Percentiles rank a stretch among this genome's conserved stretches.
Conservation (phyloP, 305 asterid species). For the Andrographis paniculata region DNA sequence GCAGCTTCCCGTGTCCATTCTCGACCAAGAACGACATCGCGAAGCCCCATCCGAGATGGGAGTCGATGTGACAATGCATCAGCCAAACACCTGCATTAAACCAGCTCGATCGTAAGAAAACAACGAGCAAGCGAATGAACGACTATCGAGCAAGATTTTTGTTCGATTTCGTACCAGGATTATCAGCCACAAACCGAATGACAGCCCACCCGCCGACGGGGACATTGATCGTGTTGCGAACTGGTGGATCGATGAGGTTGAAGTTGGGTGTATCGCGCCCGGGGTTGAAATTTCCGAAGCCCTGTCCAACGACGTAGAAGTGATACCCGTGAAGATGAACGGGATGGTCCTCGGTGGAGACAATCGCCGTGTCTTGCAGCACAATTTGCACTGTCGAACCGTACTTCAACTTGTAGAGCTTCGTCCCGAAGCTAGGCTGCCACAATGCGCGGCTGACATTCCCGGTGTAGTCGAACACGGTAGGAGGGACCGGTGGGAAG, state of each 20-base stretch:
- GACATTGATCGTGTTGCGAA: conserved; percentile 60
- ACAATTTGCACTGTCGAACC: conserved; percentile 64
- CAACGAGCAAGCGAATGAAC: too few relatives aligned
- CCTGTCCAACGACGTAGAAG: conserved; percentile 65
- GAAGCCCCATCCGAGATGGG: conserved; percentile 47
- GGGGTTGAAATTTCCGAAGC: conserved; percentile 72
- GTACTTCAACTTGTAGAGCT: conserved; percentile 48
- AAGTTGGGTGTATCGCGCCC: conserved; percentile 38
- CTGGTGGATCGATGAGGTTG: conserved; percentile 67
- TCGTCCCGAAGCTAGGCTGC: conserved; percentile 59
- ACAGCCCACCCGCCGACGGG: conserved; percentile 83
- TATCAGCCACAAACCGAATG: conserved; percentile 69
- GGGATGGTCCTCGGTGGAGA: conserved; percentile 70
- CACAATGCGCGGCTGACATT: conserved; percentile 59
- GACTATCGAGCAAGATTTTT: neutral
- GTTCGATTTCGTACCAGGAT: conserved; percentile 48
- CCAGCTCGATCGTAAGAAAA: neutral
- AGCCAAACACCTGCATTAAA: conserved; percentile 44
- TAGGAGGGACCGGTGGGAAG: conserved; percentile 62
- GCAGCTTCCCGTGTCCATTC: conserved; percentile 35
- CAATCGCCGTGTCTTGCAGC: conserved; percentile 67
- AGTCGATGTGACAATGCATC: conserved; percentile 55
- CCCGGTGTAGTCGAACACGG: conserved; percentile 58
- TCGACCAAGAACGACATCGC: conserved; percentile 47
- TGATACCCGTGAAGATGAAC: conserved; percentile 80